Base-by-base conservation (phyloP, 805 yeast species). In the Cyberlindnera maritima region DNA sequence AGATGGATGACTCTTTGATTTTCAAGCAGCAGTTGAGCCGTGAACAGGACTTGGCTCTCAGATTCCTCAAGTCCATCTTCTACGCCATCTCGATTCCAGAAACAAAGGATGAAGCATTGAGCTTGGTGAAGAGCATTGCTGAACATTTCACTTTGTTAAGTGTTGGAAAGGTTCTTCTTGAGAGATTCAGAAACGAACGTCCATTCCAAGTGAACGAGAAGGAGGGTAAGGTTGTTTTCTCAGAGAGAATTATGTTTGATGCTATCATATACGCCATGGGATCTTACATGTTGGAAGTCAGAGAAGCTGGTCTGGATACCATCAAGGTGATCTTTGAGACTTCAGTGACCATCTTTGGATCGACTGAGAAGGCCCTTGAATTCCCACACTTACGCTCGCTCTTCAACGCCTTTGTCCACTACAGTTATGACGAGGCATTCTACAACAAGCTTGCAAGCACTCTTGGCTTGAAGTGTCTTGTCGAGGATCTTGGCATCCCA, bases 361-460 rank as follows among this genome's bases (percentile, higher is more conserved):
- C 75, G 0, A 72, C 74, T 1, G 86, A 81, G 17, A 77, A 80
- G 39, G 84, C 88, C 1, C 72, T 85, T 49, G 76, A 80, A 44
- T 85, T 88, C 46, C 88, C 96, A 1, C 74, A 90, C 32, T 77
- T 90, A 54, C 77, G 94, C 48, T 75, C 84, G 7, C 71, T 92
- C 71, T 82, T 88, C 55, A 83, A 88, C 42, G 84, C 83, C 44
- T 85, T 95, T 58, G 82, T 94, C 37, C 99, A 95, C 60, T 79
- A 88, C 38, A 91, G 98, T 67, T 94, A 87, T 62, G 95, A 88
- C 52, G 96, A 88, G 64, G 84, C 81, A 31, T 92, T 87, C 66
- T 88, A 86, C 62, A 76, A 83, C 29, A 94, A 94, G 56, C 73
- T 88, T 9, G 97, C 97, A 8, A 97, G 98, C 34, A 83, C 92